These are phyloP conservation scores for Rhynchospora pubera DNA, from an alignment of 176 grass and related monocot genomes.

Conservation along the genomic window DNA sequence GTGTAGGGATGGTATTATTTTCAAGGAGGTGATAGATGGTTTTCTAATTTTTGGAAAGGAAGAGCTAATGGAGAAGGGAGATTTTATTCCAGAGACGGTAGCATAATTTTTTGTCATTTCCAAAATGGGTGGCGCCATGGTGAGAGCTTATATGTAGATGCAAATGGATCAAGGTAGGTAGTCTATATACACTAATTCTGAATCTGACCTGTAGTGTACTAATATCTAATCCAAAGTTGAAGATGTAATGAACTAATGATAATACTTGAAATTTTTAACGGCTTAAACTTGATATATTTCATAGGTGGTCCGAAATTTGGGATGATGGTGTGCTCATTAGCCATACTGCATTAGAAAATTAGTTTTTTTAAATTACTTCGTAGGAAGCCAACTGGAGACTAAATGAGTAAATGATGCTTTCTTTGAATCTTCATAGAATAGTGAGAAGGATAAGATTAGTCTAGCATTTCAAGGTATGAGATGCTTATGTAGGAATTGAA, in stretches of 20 bases:
- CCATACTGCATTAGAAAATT: constrained; percentile 37
- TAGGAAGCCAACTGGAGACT: neutral
- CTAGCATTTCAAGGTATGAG: neutral
- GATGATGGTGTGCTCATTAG: constrained; percentile 52
- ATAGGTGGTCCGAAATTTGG: constrained; percentile 85
- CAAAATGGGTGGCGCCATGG: constrained; percentile 87
- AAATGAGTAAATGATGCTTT: neutral
- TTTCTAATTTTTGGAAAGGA: constrained; percentile 90
- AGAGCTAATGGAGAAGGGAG: constrained; percentile 86
- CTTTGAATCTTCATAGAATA: constrained; percentile 1
- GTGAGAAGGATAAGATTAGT: neutral
- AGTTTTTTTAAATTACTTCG: neutral
- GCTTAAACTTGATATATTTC: neutral
- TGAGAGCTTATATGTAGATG: constrained; percentile 54
- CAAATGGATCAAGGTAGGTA: constrained; percentile 61
- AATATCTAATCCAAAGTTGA: neutral
- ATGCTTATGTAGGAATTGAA: neutral
- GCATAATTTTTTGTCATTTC: constrained; percentile 81
- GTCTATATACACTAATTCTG: neutral
- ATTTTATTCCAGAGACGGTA: constrained; percentile 82
- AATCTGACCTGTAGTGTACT: neutral
- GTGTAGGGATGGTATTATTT: constrained; percentile 91
- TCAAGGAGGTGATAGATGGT: constrained; percentile 75
- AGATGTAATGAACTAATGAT: neutral
- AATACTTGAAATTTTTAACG: neutral